phyloP scores from a whole-genome alignment of 2,329 filamentous ascomycete species.

The Cladosporium cucumerinum region DNA sequence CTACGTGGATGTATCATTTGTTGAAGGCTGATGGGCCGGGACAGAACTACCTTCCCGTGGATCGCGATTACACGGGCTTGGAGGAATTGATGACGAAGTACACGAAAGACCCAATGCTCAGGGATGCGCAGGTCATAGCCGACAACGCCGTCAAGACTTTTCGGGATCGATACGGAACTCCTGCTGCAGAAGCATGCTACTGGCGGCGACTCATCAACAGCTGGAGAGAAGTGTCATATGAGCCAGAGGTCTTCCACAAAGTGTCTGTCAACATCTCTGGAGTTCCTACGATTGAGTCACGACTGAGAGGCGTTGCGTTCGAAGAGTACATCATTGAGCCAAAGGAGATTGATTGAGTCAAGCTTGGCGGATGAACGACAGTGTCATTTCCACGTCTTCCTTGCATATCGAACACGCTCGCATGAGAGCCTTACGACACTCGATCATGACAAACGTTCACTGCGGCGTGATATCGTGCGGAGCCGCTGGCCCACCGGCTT shows the following conservation, averaged over 20 bases:
- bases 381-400: not conserved
- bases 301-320: constrained; percentile 23
- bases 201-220: constrained; percentile 30
- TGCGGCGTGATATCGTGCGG: not conserved
- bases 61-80: constrained; percentile 28
- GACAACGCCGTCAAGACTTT: constrained; percentile 28
- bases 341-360: constrained; percentile 1
- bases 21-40: constrained; percentile 24
- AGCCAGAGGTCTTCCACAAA: constrained; percentile 21
- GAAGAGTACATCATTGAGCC: constrained; percentile 19
- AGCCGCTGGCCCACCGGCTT: constrained; percentile 17
- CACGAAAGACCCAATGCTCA: constrained; percentile 20
- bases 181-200: constrained; percentile 34
- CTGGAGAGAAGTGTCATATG: constrained; percentile 31
- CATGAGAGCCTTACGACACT: not conserved
- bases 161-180: constrained; percentile 28
- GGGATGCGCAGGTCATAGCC: constrained; percentile 27
- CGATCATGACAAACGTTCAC: not conserved
- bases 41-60: constrained; percentile 31
- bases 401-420: not conserved
- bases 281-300: constrained; percentile 2
- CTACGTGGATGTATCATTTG: constrained; percentile 27
- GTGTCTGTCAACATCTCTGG: constrained; percentile 9
- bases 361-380: not conserved
- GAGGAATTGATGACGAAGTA: constrained; percentile 27